Evolutionary conservation across 805 yeast genomes (phyloP).

Genomic region (Priceomyces medius): DNA sequence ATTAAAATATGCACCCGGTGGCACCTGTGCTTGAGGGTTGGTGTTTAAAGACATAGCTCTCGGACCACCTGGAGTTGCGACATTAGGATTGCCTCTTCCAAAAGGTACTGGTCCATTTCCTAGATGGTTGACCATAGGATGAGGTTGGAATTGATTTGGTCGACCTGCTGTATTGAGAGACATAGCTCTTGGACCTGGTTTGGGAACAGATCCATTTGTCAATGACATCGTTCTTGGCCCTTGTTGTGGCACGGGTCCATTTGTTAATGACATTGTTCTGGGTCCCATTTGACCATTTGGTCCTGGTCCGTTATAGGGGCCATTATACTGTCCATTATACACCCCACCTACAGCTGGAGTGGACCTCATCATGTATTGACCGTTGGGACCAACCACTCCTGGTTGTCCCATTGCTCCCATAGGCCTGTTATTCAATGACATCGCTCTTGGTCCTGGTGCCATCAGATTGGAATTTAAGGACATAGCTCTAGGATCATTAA

Average conservation of each 20-base stretch:
- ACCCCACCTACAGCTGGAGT: slow-evolving; percentile 3
- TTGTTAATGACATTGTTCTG: slow-evolving; percentile 10
- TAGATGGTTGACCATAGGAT: background rate
- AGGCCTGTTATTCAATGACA: slow-evolving; percentile 17
- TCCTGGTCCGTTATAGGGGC: slow-evolving; percentile 12
- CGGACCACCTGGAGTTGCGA: slow-evolving; percentile 14
- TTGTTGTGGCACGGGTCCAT: slow-evolving; percentile 3
- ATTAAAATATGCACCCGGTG: slow-evolving; percentile 2
- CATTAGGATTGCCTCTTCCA: background rate
- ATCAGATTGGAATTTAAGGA: slow-evolving; percentile 29
- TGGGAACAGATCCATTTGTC: slow-evolving; percentile 3
- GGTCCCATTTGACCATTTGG: slow-evolving; percentile 6
- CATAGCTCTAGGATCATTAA: slow-evolving; percentile 37
- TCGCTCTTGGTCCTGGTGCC: slow-evolving; percentile 16
- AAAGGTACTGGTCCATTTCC: background rate
- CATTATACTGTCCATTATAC: slow-evolving; percentile 1
- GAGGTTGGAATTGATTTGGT: slow-evolving; percentile 6
- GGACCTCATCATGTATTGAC: slow-evolving; percentile 9
- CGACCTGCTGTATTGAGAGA: slow-evolving; percentile 1
- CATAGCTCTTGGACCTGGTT: slow-evolving; percentile 7
- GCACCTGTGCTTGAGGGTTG: slow-evolving; percentile 3
- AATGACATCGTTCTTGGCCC: slow-evolving; percentile 11
- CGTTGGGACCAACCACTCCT: slow-evolving; percentile 4
- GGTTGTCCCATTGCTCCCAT: slow-evolving; percentile 12
- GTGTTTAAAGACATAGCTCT: slow-evolving; percentile 29